Percentiles rank a stretch among this genome's conserved stretches.
phyloP scores from a whole-genome alignment of 345 rosid genomes.

The Diplotaxis tenuifolia region DNA sequence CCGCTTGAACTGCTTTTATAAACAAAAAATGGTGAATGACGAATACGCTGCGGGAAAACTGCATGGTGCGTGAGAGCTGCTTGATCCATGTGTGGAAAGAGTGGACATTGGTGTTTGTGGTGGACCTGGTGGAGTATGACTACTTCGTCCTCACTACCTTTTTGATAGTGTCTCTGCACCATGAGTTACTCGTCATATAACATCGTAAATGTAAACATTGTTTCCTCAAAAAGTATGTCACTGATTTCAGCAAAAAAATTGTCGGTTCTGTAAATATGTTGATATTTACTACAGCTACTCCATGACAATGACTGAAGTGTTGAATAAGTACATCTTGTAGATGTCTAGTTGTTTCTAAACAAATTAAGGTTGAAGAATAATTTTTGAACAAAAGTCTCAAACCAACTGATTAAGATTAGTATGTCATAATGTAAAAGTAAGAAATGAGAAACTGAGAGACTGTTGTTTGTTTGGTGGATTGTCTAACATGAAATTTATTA shows the following conservation, averaged over 20 bases:
- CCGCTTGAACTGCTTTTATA: too few relatives aligned
- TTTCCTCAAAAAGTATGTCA: background rate
- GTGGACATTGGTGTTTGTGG: conserved; percentile 29
- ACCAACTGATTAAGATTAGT: background rate
- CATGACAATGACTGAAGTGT: background rate
- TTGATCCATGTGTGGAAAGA: conserved; percentile 22
- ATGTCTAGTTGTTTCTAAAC: background rate
- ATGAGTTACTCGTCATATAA: conserved; percentile 19
- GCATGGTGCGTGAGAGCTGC: too few relatives aligned
- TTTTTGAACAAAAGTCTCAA: background rate
- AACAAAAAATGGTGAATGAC: too few relatives aligned
- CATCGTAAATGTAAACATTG: background rate
- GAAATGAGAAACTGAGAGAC: conserved; percentile 7
- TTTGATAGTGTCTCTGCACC: conserved; percentile 26
- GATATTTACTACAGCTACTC: background rate
- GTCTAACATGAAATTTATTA: conserved; percentile 36
- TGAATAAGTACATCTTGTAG: background rate
- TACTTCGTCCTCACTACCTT: conserved; percentile 11
- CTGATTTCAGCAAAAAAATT: background rate
- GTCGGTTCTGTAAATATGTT: background rate
- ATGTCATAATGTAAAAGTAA: conserved; percentile 7
- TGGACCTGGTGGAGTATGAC: conserved; percentile 29
- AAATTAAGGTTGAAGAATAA: background rate
- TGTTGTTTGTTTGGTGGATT: conserved; percentile 39
- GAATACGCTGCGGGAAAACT: too few relatives aligned